Base-by-base conservation (phyloP, 2,329 filamentous ascomycete species). In the Xylaria sp. region DNA sequence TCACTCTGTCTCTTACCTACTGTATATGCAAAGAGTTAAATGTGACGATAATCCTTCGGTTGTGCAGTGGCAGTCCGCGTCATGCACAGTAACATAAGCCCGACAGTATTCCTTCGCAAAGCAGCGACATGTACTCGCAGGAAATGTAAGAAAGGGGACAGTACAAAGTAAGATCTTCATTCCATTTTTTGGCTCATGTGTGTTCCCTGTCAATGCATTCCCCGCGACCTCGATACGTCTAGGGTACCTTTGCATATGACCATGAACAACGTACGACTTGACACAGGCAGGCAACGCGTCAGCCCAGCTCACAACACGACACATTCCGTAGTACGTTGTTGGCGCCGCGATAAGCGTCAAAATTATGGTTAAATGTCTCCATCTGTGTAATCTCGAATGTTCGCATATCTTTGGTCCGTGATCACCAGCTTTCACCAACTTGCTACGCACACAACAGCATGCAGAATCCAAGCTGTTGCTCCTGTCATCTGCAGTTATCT, bases 311-410 rank as follows among this genome's bases (percentile, higher is more conserved):
- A 42, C 36, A 61, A 38, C 10, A 36, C 23, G 20, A 44, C 28
- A 28, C 49, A 46, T 40, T 38, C 20, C 36, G 60, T 61, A 56
- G 11, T 13, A 40, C 15, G 38, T 58, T 62, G 38, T 31, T 13
- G 49, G 36, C 26, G 13, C 26, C 58, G 66, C 63, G 60, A 49
- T 59, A 68, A 65, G 57, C 57, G 59, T 54, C 53, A 36, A 48
- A 54, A 68, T 59, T 59, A 46, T 31, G 51, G 49, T 53, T 63
- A 40, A 62, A 59, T 58, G 13, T 53, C 26, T 15, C 13, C 15
- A 49, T 56, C 28, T 6, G 40, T 44, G 23, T 26, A 49, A 48
- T n/a, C 9, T 48, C n/a, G 44, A 23, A n/a, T 54, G 17, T 42
- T 40, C 3, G 17, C 49, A n/a, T 38, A 49, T 48, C n/a, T 63